Percentiles rank a stretch among this genome's conserved stretches.
These are phyloP conservation scores for Fraxinus latifolia DNA, from an alignment of 305 asterid genomes.

Conservation along the genomic window DNA sequence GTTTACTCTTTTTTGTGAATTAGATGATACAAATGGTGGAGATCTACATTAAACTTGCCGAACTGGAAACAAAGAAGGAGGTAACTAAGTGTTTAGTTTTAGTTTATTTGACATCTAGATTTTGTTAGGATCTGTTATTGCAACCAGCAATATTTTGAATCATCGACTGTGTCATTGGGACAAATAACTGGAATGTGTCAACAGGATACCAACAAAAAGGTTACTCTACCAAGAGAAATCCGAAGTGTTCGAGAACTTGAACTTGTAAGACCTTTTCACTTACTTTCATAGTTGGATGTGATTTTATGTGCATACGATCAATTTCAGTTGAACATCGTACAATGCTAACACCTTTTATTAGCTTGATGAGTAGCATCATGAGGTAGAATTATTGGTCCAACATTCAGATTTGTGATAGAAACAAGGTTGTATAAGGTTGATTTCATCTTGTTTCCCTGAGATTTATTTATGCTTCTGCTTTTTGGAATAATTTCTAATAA, in stretches of 20 bases:
- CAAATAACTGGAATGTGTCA: conserved; percentile 28
- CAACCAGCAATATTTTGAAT: conserved; percentile 11
- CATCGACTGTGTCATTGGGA: conserved; percentile 11
- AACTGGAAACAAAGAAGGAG: conserved; percentile 92
- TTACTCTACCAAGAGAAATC: conserved; percentile 80
- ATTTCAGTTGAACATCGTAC: not conserved
- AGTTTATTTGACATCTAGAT: conserved; percentile 7
- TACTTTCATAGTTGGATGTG: conserved; percentile 24
- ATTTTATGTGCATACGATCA: conserved; percentile 5
- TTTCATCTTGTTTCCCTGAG: not conserved
- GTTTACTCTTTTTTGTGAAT: conserved; percentile 23
- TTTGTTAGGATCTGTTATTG: conserved; percentile 17
- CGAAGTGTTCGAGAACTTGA: conserved; percentile 85
- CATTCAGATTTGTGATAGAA: not conserved
- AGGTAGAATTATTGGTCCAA: not conserved
- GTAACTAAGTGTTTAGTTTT: conserved; percentile 36
- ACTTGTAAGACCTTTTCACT: conserved; percentile 59
- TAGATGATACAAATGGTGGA: conserved; percentile 99
- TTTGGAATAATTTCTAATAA: not conserved
- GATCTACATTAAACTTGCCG: conserved; percentile 95
- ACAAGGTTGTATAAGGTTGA: not conserved
- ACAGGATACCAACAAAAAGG: conserved; percentile 88
- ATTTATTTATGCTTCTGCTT: not conserved
- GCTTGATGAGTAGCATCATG: conserved; percentile 16
- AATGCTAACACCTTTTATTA: conserved; percentile 8